Percentiles rank a stretch among this genome's conserved stretches.
Evolutionary conservation across 192 early-diverging fungal species (phyloP).

Genomic region (Coemansia sp.): DNA sequence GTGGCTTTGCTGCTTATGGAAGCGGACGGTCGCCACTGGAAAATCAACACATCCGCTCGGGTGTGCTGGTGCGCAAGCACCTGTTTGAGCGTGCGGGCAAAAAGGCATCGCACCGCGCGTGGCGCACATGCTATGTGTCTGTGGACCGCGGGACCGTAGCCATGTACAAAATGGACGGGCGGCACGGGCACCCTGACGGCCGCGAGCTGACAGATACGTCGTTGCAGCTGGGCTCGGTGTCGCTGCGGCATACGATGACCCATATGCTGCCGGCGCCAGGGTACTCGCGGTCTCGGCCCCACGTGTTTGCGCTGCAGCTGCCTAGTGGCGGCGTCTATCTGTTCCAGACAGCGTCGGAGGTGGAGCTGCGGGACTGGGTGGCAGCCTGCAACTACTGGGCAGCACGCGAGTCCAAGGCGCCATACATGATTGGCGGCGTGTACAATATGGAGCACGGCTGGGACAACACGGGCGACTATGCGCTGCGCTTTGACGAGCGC

Average conservation of each 20-base stretch:
- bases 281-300: slow-evolving; percentile 69
- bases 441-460: slow-evolving; percentile 95
- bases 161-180: slow-evolving; percentile 75
- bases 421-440: slow-evolving; percentile 76
- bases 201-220: slow-evolving; percentile 56
- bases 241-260: slow-evolving; percentile 79
- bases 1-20: slow-evolving; percentile 25
- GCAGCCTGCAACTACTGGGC: slow-evolving; percentile 93
- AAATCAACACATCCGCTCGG: slow-evolving; percentile 51
- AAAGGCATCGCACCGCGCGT: slow-evolving; percentile 80
- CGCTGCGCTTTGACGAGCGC: slow-evolving; percentile 46
- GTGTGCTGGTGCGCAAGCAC: slow-evolving; percentile 83
- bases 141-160: slow-evolving; percentile 74
- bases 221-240: slow-evolving; percentile 55
- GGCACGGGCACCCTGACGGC: slow-evolving; percentile 43
- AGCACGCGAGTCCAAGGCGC: slow-evolving; percentile 84
- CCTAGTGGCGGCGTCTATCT: slow-evolving; percentile 80
- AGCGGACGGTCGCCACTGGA: slow-evolving; percentile 51
- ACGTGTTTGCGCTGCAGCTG: slow-evolving; percentile 85
- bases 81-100: slow-evolving; percentile 70
- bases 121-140: slow-evolving; percentile 78
- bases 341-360: slow-evolving; percentile 76
- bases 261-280: slow-evolving; percentile 82
- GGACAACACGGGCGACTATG: slow-evolving; percentile 60
- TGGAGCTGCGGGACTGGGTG: slow-evolving; percentile 80